A percentile compares a stretch with the other conserved stretches of the same genome.
Conservation (phyloP, 2,329 filamentous ascomycete genomes). For the Fusarium stilboides region DNA sequence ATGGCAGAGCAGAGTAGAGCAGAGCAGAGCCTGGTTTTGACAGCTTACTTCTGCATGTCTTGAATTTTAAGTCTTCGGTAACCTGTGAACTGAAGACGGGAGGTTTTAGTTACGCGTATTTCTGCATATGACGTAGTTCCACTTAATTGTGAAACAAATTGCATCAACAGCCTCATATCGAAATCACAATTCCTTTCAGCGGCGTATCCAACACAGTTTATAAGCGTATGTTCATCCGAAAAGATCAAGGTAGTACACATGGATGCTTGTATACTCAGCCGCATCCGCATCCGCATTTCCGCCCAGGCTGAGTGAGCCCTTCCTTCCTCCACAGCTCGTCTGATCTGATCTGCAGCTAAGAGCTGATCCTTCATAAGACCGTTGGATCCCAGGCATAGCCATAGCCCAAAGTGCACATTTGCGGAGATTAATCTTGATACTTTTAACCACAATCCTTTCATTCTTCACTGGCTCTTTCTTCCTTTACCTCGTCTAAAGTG, state of each 20-base stretch:
- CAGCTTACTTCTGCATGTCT: neutral
- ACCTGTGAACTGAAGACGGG: neutral
- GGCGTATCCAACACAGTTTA: too few relatives aligned
- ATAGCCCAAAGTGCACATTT: neutral
- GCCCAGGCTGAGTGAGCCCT: neutral
- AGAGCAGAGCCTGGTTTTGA: neutral
- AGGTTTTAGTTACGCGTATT: neutral
- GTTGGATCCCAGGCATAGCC: conserved; percentile 10
- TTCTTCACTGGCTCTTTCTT: too few relatives aligned
- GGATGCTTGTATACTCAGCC: too few relatives aligned
- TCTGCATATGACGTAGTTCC: conserved; percentile 7
- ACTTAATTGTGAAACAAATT: neutral
- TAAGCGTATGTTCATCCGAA: too few relatives aligned
- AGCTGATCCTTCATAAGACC: conserved; percentile 9
- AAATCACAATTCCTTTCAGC: neutral
- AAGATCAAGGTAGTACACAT: too few relatives aligned
- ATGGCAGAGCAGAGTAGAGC: neutral
- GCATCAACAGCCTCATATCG: conserved; percentile 1
- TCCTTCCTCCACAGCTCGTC: neutral
- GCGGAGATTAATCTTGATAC: too few relatives aligned
- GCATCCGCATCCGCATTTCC: neutral
- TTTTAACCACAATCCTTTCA: too few relatives aligned
- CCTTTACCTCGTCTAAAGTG: too few relatives aligned
- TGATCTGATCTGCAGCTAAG: conserved; percentile 19
- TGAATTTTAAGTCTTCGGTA: too few relatives aligned